A percentile compares a stretch with the other conserved stretches of the same genome.
Conservation (phyloP, 2,329 filamentous ascomycete genomes). For the Claviceps sp. region DNA sequence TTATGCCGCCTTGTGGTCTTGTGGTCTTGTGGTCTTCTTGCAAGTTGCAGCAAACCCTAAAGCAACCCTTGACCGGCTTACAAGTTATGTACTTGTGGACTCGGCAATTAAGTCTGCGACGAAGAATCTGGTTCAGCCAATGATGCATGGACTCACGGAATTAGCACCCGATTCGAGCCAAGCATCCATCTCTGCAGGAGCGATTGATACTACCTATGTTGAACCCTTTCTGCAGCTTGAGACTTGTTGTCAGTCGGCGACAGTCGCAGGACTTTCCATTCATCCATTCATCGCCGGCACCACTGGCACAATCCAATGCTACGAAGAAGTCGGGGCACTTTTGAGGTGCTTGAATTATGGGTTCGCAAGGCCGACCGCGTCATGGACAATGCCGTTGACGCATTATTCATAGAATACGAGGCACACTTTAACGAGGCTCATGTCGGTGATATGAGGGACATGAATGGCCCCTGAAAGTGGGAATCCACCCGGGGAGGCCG, state of each 20-base stretch:
- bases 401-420: conserved; percentile 10
- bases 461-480: conserved; percentile 34
- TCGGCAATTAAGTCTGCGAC: conserved; percentile 45
- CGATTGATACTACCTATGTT: too few relatives aligned
- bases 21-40: too few relatives aligned
- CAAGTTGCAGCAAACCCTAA: too few relatives aligned
- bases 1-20: too few relatives aligned
- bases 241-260: too few relatives aligned
- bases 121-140: conserved; percentile 40
- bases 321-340: too few relatives aligned
- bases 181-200: conserved; percentile 15
- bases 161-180: conserved; percentile 14
- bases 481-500: conserved; percentile 45
- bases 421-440: conserved; percentile 42
- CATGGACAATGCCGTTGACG: background rate
- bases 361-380: too few relatives aligned
- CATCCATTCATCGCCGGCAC: too few relatives aligned
- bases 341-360: background rate
- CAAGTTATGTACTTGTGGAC: conserved; percentile 28
- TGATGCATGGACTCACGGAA: conserved; percentile 27
- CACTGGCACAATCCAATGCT: too few relatives aligned
- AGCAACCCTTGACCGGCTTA: background rate
- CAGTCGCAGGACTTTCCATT: too few relatives aligned
- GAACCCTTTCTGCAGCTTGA: too few relatives aligned
- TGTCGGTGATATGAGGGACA: conserved; percentile 45